phyloP scores from a whole-genome alignment of 2,329 filamentous ascomycete genomes.

The Pseudopyricularia javanii region DNA sequence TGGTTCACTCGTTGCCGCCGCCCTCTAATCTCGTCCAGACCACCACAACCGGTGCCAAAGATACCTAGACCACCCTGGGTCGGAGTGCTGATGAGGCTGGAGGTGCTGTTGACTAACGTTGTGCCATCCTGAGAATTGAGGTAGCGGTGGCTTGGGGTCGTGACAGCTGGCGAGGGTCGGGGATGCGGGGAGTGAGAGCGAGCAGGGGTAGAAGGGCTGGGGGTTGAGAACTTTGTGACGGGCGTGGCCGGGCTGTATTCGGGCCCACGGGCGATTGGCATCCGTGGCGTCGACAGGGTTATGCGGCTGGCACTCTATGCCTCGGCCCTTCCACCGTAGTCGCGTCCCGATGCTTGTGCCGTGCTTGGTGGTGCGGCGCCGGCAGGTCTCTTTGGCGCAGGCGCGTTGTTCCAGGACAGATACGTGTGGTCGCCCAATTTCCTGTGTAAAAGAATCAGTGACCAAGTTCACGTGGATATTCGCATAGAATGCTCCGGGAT shows the following conservation, averaged over 20 bases:
- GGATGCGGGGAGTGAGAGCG: neutral
- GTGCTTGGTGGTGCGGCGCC: conserved; percentile 21
- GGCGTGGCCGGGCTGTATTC: neutral
- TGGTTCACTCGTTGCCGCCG: neutral
- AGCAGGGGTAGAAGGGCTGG: neutral
- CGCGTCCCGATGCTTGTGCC: conserved; percentile 42
- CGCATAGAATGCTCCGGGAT: neutral
- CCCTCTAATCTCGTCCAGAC: neutral
- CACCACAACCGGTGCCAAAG: neutral
- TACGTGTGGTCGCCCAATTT: conserved; percentile 98
- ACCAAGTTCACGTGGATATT: conserved; percentile 5
- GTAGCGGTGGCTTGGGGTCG: neutral
- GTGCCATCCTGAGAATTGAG: neutral
- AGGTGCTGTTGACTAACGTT: conserved; percentile 1
- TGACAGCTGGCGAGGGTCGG: neutral
- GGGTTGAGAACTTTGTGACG: neutral
- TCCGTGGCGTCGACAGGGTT: neutral
- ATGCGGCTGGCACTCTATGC: conserved; percentile 1
- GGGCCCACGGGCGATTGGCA: neutral
- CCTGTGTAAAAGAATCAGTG: conserved; percentile 29
- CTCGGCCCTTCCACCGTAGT: conserved; percentile 22
- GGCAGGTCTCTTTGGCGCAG: conserved; percentile 27
- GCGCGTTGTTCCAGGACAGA: conserved; percentile 76
- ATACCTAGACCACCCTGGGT: neutral
- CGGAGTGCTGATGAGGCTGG: neutral